Conservation (phyloP, 164 flowering plant species). For the Tetrastigma voinierianum region DNA sequence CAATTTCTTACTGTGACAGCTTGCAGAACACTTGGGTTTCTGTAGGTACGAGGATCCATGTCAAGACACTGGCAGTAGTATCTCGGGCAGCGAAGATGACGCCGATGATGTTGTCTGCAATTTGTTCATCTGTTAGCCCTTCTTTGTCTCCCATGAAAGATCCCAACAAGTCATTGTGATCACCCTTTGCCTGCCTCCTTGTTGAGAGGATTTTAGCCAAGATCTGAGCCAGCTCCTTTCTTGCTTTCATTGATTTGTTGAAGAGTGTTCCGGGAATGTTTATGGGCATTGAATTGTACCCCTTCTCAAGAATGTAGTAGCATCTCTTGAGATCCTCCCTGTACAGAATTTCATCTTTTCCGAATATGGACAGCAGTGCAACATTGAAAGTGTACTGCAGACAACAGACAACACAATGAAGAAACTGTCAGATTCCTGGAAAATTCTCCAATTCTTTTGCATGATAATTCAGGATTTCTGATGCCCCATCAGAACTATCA, state of each 20-base stretch:
- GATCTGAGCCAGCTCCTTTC: slow-evolving; percentile 69
- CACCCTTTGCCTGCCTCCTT: slow-evolving; percentile 51
- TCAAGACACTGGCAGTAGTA: slow-evolving; percentile 91
- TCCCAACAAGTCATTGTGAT: slow-evolving; percentile 67
- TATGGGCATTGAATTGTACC: slow-evolving; percentile 95
- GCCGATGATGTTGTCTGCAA: slow-evolving; percentile 92
- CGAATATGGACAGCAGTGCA: slow-evolving; percentile 80
- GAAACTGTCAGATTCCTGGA: neutral
- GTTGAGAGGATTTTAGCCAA: slow-evolving; percentile 63
- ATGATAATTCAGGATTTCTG: neutral
- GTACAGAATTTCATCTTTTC: slow-evolving; percentile 74
- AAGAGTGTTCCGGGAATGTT: slow-evolving; percentile 93
- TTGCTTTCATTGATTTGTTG: slow-evolving; percentile 86
- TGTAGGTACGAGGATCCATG: slow-evolving; percentile 91
- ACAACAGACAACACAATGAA: too few species aligned
- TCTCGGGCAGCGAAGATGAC: slow-evolving; percentile 97
- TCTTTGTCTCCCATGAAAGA: slow-evolving; percentile 83
- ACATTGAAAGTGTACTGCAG: too few species aligned
- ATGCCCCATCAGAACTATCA: too few species aligned
- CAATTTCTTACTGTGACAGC: slow-evolving; percentile 72
- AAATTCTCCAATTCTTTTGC: neutral
- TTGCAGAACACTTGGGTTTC: slow-evolving; percentile 72
- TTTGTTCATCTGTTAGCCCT: slow-evolving; percentile 81
- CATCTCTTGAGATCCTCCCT: slow-evolving; percentile 80
- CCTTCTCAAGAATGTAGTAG: slow-evolving; percentile 85